Base-by-base conservation (phyloP, 768 basidiomycete species). In the Symmetrospora coprosmae region DNA sequence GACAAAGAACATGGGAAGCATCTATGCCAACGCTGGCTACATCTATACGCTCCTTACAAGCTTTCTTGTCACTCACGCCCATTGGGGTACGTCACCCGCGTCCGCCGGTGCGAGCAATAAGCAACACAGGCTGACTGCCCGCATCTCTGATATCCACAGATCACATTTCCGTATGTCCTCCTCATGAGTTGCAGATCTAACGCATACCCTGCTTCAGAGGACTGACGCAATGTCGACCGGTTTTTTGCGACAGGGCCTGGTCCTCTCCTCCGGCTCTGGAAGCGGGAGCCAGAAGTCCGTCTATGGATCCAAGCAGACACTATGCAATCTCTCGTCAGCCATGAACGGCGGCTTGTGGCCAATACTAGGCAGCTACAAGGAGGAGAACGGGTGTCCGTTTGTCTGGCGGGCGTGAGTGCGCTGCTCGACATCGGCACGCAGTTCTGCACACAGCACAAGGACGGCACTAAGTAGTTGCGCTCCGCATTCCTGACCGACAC, bases 291-390 rank as follows among this genome's bases (percentile, higher is more conserved):
- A 50, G n/a, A 61, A 51, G 38, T 39, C 48, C n/a, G 49, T 61
- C 25, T 49, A 60, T 39, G 47, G 58, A 13, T 30, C 43, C 19
- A 49, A 48, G 25, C 58, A 50, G 19, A 60, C 58, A 16, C 23
- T 49, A 13, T 19, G 35, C 28, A 61, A 49, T 30, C 60, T 61
- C 9, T 50, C 48, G 17, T 21, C 7, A 31, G 60, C 47, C 1
- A 89, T 91, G 70, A 78, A 82, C 0, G 86, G 82, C 69, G 78
- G 84, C 6, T 75, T 87, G 38, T 92, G 89, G 89, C 89, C 89
- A 0, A 81, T 81, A 64, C 78, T 92, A 6, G 87, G 84, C 0
- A 82, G 83, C 2, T 84, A 82, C 77, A 76, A 84, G 38, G 78
- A 81, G 64, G 73, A 78, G 27, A 33, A 40, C 1, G 68, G 66